A percentile compares a stretch with the other conserved stretches of the same genome.
Evolutionary conservation across 2,329 filamentous ascomycete genomes (phyloP).

Genomic region (Botrytis hyacinthi): DNA sequence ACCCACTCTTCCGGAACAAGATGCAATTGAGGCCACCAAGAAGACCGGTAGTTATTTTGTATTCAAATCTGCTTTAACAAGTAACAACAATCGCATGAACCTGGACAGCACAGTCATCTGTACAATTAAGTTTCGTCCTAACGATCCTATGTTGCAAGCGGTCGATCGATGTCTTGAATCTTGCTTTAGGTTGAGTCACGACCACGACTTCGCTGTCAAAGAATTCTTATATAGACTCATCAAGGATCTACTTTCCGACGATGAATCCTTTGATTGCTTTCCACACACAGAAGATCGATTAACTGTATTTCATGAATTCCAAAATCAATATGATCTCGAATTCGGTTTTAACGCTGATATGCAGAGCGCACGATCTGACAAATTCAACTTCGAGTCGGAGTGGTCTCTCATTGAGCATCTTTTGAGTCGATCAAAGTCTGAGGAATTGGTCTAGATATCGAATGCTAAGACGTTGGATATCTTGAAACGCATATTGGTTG

Average conservation of each 20-base stretch:
- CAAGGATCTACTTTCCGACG: slow-evolving; percentile 26
- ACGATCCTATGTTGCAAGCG: slow-evolving; percentile 22
- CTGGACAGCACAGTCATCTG: slow-evolving; percentile 30
- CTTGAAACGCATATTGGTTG: not conserved
- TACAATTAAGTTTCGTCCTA: slow-evolving; percentile 24
- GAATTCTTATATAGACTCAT: slow-evolving; percentile 33
- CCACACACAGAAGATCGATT: slow-evolving; percentile 19
- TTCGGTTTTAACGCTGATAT: slow-evolving; percentile 26
- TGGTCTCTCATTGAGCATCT: slow-evolving; percentile 6
- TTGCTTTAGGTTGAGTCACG: slow-evolving; percentile 22
- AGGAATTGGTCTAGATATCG: not conserved
- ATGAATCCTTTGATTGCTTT: slow-evolving; percentile 22
- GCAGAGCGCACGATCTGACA: not conserved
- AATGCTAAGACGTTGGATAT: slow-evolving; percentile 11
- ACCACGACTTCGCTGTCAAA: slow-evolving; percentile 16
- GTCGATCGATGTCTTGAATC: slow-evolving; percentile 30
- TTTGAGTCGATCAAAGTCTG: slow-evolving; percentile 1
- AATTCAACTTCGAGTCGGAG: slow-evolving; percentile 15
- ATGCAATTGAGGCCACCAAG: slow-evolving; percentile 22
- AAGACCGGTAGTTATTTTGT: slow-evolving; percentile 33
- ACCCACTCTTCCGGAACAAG: slow-evolving; percentile 8
- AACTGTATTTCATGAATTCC: slow-evolving; percentile 29
- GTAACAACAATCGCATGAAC: slow-evolving; percentile 19
- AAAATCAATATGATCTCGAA: slow-evolving; percentile 30
- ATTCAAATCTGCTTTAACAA: slow-evolving; percentile 29